phyloP scores from a whole-genome alignment of 2,329 filamentous ascomycete species.

The Botrytis tulipae region DNA sequence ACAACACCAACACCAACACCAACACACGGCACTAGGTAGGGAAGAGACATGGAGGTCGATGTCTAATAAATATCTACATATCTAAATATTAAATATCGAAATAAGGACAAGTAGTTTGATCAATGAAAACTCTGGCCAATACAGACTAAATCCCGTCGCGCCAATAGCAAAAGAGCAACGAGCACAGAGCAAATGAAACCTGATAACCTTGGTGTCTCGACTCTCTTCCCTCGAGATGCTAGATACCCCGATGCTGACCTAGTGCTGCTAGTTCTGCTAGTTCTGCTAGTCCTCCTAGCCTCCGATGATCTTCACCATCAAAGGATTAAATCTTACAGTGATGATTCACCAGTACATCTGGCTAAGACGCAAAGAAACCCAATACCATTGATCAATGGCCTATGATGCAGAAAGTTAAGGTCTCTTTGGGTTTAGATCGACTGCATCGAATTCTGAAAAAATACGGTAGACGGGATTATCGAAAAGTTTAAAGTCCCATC shows the following conservation, averaged over 20 bases:
- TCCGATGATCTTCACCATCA: background rate
- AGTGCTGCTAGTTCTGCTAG: background rate
- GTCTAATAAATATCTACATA: background rate
- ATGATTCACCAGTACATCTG: background rate
- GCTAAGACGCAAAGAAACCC: background rate
- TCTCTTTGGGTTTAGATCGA: background rate
- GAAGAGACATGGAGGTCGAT: no score
- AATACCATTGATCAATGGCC: background rate
- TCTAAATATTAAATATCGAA: background rate
- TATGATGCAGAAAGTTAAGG: background rate
- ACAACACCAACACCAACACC: no score
- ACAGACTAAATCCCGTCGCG: background rate
- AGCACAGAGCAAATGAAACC: background rate
- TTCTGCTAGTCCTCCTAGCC: background rate
- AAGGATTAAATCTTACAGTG: background rate
- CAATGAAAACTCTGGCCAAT: background rate
- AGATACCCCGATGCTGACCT: no score
- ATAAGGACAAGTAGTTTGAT: background rate
- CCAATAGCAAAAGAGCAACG: background rate
- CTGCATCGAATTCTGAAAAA: constrained; percentile 1
- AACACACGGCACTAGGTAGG: no score
- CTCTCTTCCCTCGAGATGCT: background rate
- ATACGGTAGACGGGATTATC: background rate
- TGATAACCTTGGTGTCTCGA: background rate
- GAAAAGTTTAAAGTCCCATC: background rate